Base-by-base conservation (phyloP, 73 alveolate species). In the Blepharisma japonicum region DNA sequence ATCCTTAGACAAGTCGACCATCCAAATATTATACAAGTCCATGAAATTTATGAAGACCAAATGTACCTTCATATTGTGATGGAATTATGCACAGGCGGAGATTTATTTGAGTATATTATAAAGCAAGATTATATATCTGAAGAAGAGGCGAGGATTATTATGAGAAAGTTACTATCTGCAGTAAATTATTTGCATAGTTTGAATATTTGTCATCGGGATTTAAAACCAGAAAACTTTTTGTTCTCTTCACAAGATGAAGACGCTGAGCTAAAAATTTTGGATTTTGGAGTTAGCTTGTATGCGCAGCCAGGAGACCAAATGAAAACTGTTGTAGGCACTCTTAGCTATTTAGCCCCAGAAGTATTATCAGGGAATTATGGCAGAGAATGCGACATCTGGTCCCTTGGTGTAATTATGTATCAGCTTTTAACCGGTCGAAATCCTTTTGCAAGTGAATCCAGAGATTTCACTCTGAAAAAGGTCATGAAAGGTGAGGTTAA, bases 51-150 rank as follows among this genome's bases (percentile, higher is more conserved):
- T 78, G 97, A 91, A 80, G 89, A 88, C 80, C 86, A 87, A 39
- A 87, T 71, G 68, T 68, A 77, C 70, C 85, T 88, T 54, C 89
- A 85, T 86, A 76, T 91, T 23, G 91, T 91, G 25, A 81, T 91
- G 87, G 97, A 91, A 82, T 82, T 77, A 55, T 77, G 90, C 81
- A 71, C 78, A 55, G 97, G 97, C 4, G 94, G 95, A 6, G 97
- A 91, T 68, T 81, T 91, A 50, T 91, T 85, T 77, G 70, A 70
- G n/a, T 27, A 68, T 1, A 78, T 83, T 77, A 45, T 82, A 5
- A 42, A 79, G 42, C 79, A 54, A 53, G 77, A 48, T 46, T 54
- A 47, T n/a, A 76, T 84, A 18, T 48, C 32, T 71, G 91, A 84
- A 71, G 55, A 68, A 55, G 50, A 87, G 56, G 97, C 94, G 6